These are phyloP conservation scores for Pyronema domesticum DNA, from an alignment of 495 filamentous ascomycete genomes.

Conservation along the genomic window DNA sequence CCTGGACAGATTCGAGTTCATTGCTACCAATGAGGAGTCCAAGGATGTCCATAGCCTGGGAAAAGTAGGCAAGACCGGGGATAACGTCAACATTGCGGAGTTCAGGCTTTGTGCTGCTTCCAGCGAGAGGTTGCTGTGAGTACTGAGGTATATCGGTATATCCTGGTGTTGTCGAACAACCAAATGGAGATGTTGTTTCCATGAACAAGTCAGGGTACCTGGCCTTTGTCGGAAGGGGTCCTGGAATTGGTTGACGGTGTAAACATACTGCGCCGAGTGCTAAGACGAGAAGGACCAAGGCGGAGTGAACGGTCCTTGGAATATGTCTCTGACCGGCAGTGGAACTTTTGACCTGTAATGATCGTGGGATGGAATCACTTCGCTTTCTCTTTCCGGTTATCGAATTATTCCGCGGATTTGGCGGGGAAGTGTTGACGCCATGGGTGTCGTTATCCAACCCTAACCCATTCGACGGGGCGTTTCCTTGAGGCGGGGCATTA, in stretches of 20 bases:
- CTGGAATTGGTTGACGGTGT: slow-evolving; percentile 25
- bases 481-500: background rate
- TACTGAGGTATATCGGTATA: slow-evolving; percentile 18
- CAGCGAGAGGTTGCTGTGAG: slow-evolving; percentile 7
- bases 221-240: slow-evolving; percentile 14
- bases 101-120: slow-evolving; percentile 7
- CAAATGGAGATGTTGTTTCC: slow-evolving; percentile 14
- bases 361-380: slow-evolving; percentile 11
- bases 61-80: slow-evolving; percentile 77
- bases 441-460: slow-evolving; percentile 1
- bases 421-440: slow-evolving; percentile 14
- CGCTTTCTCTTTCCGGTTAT: slow-evolving; percentile 21
- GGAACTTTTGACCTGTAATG: background rate
- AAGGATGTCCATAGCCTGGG: slow-evolving; percentile 70
- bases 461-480: background rate
- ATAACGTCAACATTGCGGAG: slow-evolving; percentile 63
- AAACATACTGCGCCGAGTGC: slow-evolving; percentile 74
- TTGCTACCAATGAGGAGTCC: slow-evolving; percentile 62
- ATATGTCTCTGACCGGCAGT: slow-evolving; percentile 5
- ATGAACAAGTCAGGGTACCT: slow-evolving; percentile 10
- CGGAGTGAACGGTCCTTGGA: slow-evolving; percentile 41
- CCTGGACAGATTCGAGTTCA: slow-evolving; percentile 64
- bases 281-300: slow-evolving; percentile 62
- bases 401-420: slow-evolving; percentile 14
- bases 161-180: slow-evolving; percentile 12